Conservation (phyloP, 1,139 yeast species). For the Suhomyces anneliseae region DNA sequence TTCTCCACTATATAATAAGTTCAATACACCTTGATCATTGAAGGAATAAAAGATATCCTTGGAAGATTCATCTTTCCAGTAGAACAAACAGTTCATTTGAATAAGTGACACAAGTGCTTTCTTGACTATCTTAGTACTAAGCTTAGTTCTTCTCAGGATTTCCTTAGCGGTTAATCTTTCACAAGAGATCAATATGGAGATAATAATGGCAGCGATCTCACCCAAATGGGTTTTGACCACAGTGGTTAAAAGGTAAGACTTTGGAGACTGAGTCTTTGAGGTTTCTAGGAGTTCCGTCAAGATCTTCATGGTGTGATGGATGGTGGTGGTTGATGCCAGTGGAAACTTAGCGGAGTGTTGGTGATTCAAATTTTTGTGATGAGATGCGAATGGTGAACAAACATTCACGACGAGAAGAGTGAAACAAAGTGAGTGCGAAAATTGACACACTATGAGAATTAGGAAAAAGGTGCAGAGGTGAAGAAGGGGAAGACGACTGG, state of each 20-base stretch:
- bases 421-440: no score
- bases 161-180: constrained; percentile 58
- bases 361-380: constrained; percentile 4
- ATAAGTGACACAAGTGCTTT: constrained; percentile 62
- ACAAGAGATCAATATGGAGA: constrained; percentile 55
- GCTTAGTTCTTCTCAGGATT: constrained; percentile 37
- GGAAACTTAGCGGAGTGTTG: not conserved
- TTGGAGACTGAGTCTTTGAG: constrained; percentile 57
- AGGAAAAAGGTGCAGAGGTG: no score
- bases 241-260: constrained; percentile 55
- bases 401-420: not conserved
- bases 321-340: not conserved
- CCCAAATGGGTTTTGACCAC: constrained; percentile 60
- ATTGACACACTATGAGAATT: no score
- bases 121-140: constrained; percentile 49
- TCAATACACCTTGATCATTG: constrained; percentile 62
- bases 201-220: constrained; percentile 58
- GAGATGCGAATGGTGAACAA: not conserved
- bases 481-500: no score
- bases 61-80: constrained; percentile 47
- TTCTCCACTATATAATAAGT: constrained; percentile 75
- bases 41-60: constrained; percentile 54
- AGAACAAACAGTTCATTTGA: constrained; percentile 62
- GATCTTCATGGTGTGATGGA: not conserved
- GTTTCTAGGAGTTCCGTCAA: constrained; percentile 20